Evolutionary conservation across 177 flowering plant species (phyloP).

Genomic region (Telopea speciosissima): DNA sequence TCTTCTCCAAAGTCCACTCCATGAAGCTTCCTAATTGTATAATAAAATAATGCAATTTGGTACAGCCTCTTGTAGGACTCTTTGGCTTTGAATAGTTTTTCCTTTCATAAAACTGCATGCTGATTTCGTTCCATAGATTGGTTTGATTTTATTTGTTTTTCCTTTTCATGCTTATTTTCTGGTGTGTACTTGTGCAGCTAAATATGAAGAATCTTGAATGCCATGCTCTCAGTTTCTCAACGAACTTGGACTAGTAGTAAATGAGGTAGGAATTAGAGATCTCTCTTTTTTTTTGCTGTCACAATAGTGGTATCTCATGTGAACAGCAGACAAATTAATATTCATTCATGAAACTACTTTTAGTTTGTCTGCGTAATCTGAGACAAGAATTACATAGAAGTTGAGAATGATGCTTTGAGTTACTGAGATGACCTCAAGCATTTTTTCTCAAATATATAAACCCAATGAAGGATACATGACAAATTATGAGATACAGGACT

Average conservation of each 20-base stretch:
- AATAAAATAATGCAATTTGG: not conserved
- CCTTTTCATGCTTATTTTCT: not conserved
- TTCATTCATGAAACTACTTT: not conserved
- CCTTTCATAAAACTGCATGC: not conserved
- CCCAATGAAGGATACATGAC: too few relatives aligned
- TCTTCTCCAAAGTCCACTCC: not conserved
- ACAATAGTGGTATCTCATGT: not conserved
- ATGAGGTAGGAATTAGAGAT: conserved; percentile 10
- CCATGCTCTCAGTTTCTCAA: conserved; percentile 72
- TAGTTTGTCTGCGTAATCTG: too few relatives aligned
- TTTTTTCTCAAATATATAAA: too few relatives aligned
- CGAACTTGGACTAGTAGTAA: conserved; percentile 33
- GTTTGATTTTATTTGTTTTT: not conserved
- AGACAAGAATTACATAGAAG: not conserved
- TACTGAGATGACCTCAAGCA: too few relatives aligned
- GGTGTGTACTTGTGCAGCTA: conserved; percentile 46
- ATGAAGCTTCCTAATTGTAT: not conserved
- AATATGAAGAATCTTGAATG: conserved; percentile 84
- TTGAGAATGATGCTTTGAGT: too few relatives aligned
- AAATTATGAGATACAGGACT: too few relatives aligned
- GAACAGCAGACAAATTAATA: not conserved
- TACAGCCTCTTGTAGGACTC: not conserved
- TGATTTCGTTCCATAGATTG: not conserved
- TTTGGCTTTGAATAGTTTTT: not conserved
- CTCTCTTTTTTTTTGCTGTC: too few relatives aligned